A percentile compares a stretch with the other conserved stretches of the same genome.
These are phyloP conservation scores for Leavenworthia alabamica DNA, from an alignment of 345 rosid species.

Conservation along the genomic window DNA sequence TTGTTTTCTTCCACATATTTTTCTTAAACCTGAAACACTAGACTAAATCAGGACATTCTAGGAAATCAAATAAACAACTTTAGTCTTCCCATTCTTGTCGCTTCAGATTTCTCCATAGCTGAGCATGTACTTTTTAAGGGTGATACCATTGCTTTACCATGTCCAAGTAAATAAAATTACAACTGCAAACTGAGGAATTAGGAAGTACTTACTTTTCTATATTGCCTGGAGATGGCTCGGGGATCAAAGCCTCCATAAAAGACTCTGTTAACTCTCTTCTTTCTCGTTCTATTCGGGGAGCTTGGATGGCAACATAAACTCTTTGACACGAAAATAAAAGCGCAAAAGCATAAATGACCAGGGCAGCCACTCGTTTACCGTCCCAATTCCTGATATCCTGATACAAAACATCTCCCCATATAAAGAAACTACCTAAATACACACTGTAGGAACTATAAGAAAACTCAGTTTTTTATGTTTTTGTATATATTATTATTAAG, in stretches of 20 bases:
- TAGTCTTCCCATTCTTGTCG: conserved; percentile 5
- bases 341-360: conserved; percentile 54
- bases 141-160: neutral
- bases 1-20: conserved; percentile 76
- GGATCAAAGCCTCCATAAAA: conserved; percentile 93
- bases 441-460: neutral
- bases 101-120: neutral
- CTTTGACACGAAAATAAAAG: conserved; percentile 56
- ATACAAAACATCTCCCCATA: conserved; percentile 17
- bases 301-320: conserved; percentile 55
- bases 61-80: conserved; percentile 13
- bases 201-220: conserved; percentile 48
- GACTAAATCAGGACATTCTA: conserved; percentile 17
- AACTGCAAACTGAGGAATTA: neutral
- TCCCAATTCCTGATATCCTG: conserved; percentile 85
- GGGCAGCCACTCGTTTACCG: conserved; percentile 48
- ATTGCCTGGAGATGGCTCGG: conserved; percentile 81
- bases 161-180: neutral
- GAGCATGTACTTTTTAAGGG: neutral
- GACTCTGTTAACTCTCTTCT: conserved; percentile 72
- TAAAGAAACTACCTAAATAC: neutral
- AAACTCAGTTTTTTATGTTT: neutral
- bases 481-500: neutral
- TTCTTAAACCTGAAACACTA: conserved; percentile 63
- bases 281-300: conserved; percentile 53